These are phyloP conservation scores for Mycocentrospora acerina DNA, from an alignment of 2,329 filamentous ascomycete genomes.

Conservation along the genomic window DNA sequence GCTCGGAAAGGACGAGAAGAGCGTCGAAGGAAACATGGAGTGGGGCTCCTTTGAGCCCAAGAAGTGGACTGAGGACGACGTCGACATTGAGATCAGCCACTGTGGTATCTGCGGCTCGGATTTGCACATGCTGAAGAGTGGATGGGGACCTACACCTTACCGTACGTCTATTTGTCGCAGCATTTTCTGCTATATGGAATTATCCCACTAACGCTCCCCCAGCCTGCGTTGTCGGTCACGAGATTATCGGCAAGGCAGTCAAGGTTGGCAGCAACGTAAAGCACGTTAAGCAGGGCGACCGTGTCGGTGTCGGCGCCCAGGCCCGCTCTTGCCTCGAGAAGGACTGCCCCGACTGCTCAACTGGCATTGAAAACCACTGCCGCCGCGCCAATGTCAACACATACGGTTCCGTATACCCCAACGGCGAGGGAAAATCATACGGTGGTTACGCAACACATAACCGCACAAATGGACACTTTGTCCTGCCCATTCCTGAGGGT, in stretches of 20 bases:
- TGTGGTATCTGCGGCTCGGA: constrained; percentile 42
- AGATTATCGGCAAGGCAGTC: constrained; percentile 44
- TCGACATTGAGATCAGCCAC: constrained; percentile 44
- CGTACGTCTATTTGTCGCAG: too few species aligned
- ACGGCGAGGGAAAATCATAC: constrained; percentile 61
- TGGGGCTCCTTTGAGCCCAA: constrained; percentile 52
- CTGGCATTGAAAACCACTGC: constrained; percentile 53
- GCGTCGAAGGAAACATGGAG: constrained; percentile 56
- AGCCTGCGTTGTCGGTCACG: constrained; percentile 47
- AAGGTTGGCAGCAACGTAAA: constrained; percentile 48
- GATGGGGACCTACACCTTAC: constrained; percentile 39
- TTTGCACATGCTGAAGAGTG: constrained; percentile 37
- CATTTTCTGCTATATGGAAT: too few species aligned
- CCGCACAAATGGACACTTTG: constrained; percentile 72
- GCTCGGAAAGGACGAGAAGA: constrained; percentile 53
- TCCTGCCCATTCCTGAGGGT: constrained; percentile 72
- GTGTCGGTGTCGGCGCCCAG: constrained; percentile 55
- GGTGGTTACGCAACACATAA: constrained; percentile 67
- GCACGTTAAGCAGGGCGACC: constrained; percentile 62
- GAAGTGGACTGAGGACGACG: constrained; percentile 67
- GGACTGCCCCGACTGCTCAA: constrained; percentile 49
- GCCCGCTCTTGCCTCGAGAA: constrained; percentile 48
- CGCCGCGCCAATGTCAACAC: constrained; percentile 43
- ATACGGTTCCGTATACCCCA: constrained; percentile 49
- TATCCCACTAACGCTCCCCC: constrained; percentile 31